Percentiles rank a stretch among this genome's conserved stretches.
phyloP scores from a whole-genome alignment of 345 rosid genomes.

The Populus simonii region DNA sequence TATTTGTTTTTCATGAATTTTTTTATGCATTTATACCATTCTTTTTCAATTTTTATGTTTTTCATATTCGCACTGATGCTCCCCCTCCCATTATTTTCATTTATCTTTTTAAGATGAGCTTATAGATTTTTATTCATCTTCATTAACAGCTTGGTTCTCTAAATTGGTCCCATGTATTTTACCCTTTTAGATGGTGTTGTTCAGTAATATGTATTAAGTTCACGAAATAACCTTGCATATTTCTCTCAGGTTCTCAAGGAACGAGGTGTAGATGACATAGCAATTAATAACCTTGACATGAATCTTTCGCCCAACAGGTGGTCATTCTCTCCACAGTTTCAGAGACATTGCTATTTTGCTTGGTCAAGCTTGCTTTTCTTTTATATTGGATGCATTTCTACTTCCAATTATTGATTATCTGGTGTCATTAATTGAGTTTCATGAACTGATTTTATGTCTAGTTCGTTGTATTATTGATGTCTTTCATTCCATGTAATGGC shows the following conservation, averaged over 20 bases:
- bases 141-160: background rate
- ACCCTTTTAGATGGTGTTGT: background rate
- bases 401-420: background rate
- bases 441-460: background rate
- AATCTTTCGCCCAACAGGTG: conserved; percentile 12
- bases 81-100: background rate
- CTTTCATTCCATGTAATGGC: background rate
- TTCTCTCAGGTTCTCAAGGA: conserved; percentile 29
- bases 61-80: background rate
- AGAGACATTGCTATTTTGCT: background rate
- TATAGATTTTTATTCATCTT: background rate
- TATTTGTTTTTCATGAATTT: background rate
- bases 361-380: background rate
- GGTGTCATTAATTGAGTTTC: background rate
- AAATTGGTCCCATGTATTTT: background rate
- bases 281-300: conserved; percentile 10
- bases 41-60: background rate
- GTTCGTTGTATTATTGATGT: background rate
- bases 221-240: background rate
- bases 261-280: conserved; percentile 21
- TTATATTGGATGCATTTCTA: background rate
- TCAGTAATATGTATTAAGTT: background rate
- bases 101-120: background rate
- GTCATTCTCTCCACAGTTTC: background rate
- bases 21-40: background rate